Percentiles rank a stretch among this genome's conserved stretches.
These are phyloP conservation scores for Colletotrichum truncatum DNA, from an alignment of 2,329 filamentous ascomycete genomes.

Conservation along the genomic window DNA sequence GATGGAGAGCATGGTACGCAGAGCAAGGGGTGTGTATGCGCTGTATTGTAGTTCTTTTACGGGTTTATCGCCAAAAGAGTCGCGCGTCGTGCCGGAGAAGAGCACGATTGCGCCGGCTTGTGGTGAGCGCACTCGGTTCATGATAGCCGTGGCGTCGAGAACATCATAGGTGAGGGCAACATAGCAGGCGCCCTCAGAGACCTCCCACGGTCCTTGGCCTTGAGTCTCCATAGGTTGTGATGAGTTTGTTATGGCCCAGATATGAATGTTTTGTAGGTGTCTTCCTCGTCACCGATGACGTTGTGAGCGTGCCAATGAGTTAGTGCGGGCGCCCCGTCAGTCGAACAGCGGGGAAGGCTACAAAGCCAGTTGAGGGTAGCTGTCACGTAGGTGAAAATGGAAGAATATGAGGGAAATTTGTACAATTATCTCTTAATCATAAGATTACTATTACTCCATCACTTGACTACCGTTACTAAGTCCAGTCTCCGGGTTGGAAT, in stretches of 20 bases:
- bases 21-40: constrained; percentile 75
- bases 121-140: constrained; percentile 76
- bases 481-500: too few relatives aligned
- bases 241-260: too few relatives aligned
- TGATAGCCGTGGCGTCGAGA: constrained; percentile 66
- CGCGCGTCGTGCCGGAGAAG: constrained; percentile 81
- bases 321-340: too few relatives aligned
- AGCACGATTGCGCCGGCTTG: constrained; percentile 80
- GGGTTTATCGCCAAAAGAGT: constrained; percentile 76
- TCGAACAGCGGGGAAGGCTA: background rate
- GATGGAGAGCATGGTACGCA: constrained; percentile 74
- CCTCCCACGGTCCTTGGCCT: constrained; percentile 43
- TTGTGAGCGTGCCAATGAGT: too few relatives aligned
- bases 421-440: too few relatives aligned
- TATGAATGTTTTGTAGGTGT: too few relatives aligned
- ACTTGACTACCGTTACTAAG: background rate
- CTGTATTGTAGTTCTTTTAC: constrained; percentile 81
- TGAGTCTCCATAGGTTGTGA: background rate
- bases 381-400: background rate
- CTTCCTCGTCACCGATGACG: too few relatives aligned
- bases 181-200: constrained; percentile 63
- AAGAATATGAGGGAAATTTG: background rate
- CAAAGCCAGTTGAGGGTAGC: too few relatives aligned
- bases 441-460: too few relatives aligned
- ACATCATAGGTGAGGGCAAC: constrained; percentile 73